A percentile compares a stretch with the other conserved stretches of the same genome.
Evolutionary conservation across 305 asterid genomes (phyloP).

Genomic region (Solanum aculeatissimum): DNA sequence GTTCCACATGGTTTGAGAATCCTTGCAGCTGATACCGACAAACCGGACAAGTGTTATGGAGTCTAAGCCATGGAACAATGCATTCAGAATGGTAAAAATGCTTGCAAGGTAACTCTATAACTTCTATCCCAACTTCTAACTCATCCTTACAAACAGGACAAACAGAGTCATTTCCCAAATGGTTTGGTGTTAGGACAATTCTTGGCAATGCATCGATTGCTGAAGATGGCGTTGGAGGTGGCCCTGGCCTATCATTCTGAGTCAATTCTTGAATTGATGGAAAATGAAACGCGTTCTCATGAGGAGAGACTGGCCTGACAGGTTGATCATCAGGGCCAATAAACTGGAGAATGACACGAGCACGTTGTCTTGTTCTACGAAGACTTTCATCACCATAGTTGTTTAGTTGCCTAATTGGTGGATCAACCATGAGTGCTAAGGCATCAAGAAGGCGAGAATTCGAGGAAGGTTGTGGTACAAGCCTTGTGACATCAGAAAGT

Average conservation of each 20-base stretch:
- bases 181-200: constrained; percentile 26
- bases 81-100: constrained; percentile 76
- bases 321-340: constrained; percentile 42
- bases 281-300: not conserved
- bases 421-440: constrained; percentile 43
- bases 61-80: constrained; percentile 69
- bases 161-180: constrained; percentile 26
- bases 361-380: constrained; percentile 11
- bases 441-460: constrained; percentile 34
- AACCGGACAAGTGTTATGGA: constrained; percentile 75
- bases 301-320: constrained; percentile 22
- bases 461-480: constrained; percentile 25
- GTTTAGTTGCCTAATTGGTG: constrained; percentile 5
- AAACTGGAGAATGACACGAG: constrained; percentile 39
- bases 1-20: constrained; percentile 1
- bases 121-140: constrained; percentile 50
- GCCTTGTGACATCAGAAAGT: not conserved
- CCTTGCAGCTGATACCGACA: constrained; percentile 54
- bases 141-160: constrained; percentile 93
- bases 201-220: constrained; percentile 36
- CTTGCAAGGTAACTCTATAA: constrained; percentile 64
- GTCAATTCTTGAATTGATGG: constrained; percentile 19
- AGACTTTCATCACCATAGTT: not conserved
- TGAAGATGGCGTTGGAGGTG: constrained; percentile 24
- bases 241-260: constrained; percentile 32